Conservation (phyloP, 1,284 basidiomycete species). For the Marasmius sp. region DNA sequence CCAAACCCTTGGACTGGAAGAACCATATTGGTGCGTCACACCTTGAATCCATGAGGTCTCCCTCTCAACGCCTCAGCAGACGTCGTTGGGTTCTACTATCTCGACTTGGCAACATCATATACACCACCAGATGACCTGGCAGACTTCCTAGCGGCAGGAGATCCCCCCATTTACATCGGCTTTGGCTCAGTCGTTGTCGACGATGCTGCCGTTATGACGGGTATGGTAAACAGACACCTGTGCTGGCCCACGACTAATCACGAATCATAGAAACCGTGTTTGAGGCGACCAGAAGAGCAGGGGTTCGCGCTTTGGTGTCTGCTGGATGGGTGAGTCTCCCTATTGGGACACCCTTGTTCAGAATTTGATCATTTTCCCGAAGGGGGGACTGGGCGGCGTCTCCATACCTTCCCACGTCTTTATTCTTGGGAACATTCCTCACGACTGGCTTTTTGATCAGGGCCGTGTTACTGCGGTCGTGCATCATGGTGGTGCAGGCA, state of each 20-base stretch:
- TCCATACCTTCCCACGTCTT: slow-evolving; percentile 52
- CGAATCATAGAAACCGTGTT: slow-evolving; percentile 47
- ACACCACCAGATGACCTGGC: slow-evolving; percentile 45
- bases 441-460: slow-evolving; percentile 71
- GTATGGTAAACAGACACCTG: slow-evolving; percentile 23
- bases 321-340: slow-evolving; percentile 51
- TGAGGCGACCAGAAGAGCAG: slow-evolving; percentile 51
- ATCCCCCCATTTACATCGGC: slow-evolving; percentile 61
- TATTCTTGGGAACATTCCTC: slow-evolving; percentile 63
- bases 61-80: slow-evolving; percentile 32
- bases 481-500: slow-evolving; percentile 74
- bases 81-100: slow-evolving; percentile 66
- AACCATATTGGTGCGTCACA: slow-evolving; percentile 51
- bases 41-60: not conserved
- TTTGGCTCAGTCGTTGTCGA: slow-evolving; percentile 68
- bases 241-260: not conserved
- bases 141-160: slow-evolving; percentile 50
- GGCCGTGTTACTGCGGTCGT: slow-evolving; percentile 59
- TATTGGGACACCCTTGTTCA: slow-evolving; percentile 16
- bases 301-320: slow-evolving; percentile 58
- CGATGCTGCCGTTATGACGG: slow-evolving; percentile 55
- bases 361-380: not conserved
- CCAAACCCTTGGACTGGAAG: slow-evolving; percentile 65
- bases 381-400: slow-evolving; percentile 28
- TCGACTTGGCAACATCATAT: slow-evolving; percentile 50